These are phyloP conservation scores for Solanum bulbocastanum DNA, from an alignment of 257 asterid species.

Conservation along the genomic window DNA sequence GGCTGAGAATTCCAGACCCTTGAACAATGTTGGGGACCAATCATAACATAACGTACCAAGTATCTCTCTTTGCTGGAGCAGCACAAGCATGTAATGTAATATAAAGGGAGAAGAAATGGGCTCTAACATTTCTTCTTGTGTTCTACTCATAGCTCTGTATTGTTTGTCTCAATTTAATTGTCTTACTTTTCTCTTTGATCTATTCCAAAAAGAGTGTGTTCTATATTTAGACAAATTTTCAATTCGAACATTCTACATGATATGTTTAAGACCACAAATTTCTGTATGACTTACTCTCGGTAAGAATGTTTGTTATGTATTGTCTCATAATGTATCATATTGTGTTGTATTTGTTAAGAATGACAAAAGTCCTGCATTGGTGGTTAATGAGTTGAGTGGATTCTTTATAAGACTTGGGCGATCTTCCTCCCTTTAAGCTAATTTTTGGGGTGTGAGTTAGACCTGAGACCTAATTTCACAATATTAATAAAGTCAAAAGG, in stretches of 20 bases:
- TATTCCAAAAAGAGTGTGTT: too few species aligned
- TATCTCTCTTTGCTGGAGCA: background rate
- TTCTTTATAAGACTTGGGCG: accelerated
- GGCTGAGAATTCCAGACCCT: background rate
- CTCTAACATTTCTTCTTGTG: background rate
- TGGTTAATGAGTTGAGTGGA: background rate
- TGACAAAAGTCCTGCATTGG: background rate
- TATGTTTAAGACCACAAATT: background rate
- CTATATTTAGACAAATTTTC: too few species aligned
- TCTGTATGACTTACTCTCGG: background rate
- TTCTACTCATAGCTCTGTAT: background rate
- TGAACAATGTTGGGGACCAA: background rate
- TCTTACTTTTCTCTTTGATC: too few species aligned
- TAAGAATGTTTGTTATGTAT: background rate
- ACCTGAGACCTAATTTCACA: too few species aligned
- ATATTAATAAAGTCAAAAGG: too few species aligned
- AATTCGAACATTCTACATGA: background rate
- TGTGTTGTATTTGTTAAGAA: background rate
- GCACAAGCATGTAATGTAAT: background rate
- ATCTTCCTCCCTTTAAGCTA: background rate
- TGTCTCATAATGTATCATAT: too few species aligned
- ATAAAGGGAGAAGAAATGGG: background rate
- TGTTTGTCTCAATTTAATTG: too few species aligned
- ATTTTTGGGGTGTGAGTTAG: background rate
- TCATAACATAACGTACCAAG: background rate